Evolutionary conservation across 495 filamentous ascomycete species (phyloP).

Genomic region (Podospora didyma): DNA sequence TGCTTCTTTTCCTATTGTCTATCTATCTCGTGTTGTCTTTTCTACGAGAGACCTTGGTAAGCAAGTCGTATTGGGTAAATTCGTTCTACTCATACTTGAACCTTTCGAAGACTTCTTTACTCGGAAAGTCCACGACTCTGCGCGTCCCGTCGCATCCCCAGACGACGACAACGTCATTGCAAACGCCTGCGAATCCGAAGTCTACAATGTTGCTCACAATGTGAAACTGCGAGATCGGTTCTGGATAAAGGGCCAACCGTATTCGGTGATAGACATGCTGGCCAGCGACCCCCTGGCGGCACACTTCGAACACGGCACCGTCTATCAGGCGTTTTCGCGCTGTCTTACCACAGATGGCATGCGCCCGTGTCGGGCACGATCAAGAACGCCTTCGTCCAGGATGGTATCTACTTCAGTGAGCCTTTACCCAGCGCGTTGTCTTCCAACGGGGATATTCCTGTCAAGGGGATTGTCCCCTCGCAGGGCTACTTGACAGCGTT

Average conservation of each 20-base stretch:
- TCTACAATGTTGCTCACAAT: slow-evolving; percentile 39
- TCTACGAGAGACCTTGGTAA: no score
- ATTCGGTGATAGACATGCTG: slow-evolving; percentile 62
- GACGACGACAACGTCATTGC: slow-evolving; percentile 52
- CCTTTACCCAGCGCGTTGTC: slow-evolving; percentile 47
- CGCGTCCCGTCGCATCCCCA: slow-evolving; percentile 56
- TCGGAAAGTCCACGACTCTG: slow-evolving; percentile 47
- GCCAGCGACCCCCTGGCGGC: slow-evolving; percentile 43
- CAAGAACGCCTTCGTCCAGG: slow-evolving; percentile 48
- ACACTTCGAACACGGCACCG: slow-evolving; percentile 55
- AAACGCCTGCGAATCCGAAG: slow-evolving; percentile 64
- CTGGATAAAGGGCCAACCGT: slow-evolving; percentile 68
- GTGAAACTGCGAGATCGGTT: slow-evolving; percentile 52
- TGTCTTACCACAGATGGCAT: slow-evolving; percentile 72
- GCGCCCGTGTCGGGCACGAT: slow-evolving; percentile 57
- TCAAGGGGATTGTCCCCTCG: slow-evolving; percentile 31
- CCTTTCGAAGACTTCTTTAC: slow-evolving; percentile 81
- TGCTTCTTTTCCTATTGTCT: slow-evolving; percentile 12
- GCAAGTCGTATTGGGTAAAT: no score
- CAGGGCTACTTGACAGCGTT: slow-evolving; percentile 59
- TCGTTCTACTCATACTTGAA: no score
- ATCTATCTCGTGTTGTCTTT: no score
- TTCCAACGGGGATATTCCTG: slow-evolving; percentile 31
- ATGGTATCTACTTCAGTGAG: slow-evolving; percentile 69
- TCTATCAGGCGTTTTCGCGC: slow-evolving; percentile 66